Conservation (phyloP, 352 stramenopile genomes). For the Elongisporangium prolatum region DNA sequence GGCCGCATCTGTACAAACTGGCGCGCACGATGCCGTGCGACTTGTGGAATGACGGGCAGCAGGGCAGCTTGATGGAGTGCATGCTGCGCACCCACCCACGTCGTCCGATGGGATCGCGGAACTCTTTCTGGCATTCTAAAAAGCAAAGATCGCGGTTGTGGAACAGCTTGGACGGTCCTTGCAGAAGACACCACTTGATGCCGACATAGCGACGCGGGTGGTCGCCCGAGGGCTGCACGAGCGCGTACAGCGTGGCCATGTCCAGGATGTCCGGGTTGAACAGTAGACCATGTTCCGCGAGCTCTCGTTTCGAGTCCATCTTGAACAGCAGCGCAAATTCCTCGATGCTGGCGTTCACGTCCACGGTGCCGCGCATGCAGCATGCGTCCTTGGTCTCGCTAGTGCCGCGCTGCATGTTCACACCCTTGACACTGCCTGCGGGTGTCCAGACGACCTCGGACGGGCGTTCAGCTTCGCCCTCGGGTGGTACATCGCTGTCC, state of each 20-base stretch:
- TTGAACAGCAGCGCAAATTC: conserved; percentile 85
- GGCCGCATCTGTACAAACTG: conserved; percentile 74
- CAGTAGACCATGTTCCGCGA: conserved; percentile 61
- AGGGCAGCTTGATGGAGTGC: conserved; percentile 54
- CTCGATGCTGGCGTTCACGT: conserved; percentile 78
- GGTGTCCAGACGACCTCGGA: conserved; percentile 53
- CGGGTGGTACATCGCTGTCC: background rate
- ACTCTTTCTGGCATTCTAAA: conserved; percentile 84
- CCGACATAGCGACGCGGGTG: conserved; percentile 73
- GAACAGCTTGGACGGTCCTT: conserved; percentile 69
- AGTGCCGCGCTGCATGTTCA: conserved; percentile 50
- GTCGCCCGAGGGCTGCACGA: conserved; percentile 64
- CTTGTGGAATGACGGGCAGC: conserved; percentile 44
- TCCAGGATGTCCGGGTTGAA: conserved; percentile 78
- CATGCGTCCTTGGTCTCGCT: conserved; percentile 35
- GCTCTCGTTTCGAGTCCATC: conserved; percentile 55
- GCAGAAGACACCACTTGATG: conserved; percentile 78
- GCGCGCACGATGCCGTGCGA: conserved; percentile 65
- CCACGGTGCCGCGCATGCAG: conserved; percentile 57
- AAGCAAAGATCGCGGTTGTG: conserved; percentile 81
- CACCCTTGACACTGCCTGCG: conserved; percentile 34
- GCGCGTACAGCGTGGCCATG: conserved; percentile 64
- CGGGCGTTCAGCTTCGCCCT: background rate
- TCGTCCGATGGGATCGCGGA: conserved; percentile 53
- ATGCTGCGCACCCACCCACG: conserved; percentile 50